phyloP scores from a whole-genome alignment of 2,329 filamentous ascomycete genomes.

The Grosmannia huntii region DNA sequence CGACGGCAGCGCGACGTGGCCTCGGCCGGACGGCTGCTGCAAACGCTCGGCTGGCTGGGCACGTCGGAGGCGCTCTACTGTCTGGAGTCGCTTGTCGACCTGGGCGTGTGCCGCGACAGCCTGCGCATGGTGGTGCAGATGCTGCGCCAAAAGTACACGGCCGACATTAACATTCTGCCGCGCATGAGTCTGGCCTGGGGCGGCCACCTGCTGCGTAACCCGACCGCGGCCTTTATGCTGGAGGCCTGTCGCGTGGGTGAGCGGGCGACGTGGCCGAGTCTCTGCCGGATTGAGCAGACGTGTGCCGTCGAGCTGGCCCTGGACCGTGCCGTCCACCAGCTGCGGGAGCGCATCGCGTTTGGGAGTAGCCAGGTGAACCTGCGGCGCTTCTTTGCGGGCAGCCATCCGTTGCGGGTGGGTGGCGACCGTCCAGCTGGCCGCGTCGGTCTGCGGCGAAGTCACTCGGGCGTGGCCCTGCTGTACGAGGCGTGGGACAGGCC shows the following conservation, averaged over 20 bases:
- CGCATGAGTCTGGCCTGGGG: slow-evolving; percentile 14
- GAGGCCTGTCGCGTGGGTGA: slow-evolving; percentile 67
- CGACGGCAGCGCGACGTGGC: neutral
- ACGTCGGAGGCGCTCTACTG: slow-evolving; percentile 71
- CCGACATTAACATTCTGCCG: slow-evolving; percentile 71
- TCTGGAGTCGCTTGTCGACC: slow-evolving; percentile 66
- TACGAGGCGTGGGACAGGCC: neutral
- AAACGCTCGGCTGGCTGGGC: slow-evolving; percentile 56
- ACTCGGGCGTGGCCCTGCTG: neutral
- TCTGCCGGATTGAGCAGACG: slow-evolving; percentile 74
- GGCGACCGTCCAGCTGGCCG: no score
- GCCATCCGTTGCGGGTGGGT: slow-evolving; percentile 16
- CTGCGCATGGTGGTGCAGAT: slow-evolving; percentile 70
- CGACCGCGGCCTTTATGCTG: slow-evolving; percentile 75
- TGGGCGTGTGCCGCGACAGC: slow-evolving; percentile 68
- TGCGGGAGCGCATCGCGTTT: slow-evolving; percentile 58
- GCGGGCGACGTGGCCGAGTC: slow-evolving; percentile 80
- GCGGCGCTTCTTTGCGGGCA: slow-evolving; percentile 28
- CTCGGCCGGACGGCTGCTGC: slow-evolving; percentile 36
- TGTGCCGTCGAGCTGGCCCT: slow-evolving; percentile 81
- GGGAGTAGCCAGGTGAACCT: slow-evolving; percentile 51
- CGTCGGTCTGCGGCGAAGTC: neutral
- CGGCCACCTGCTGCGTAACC: slow-evolving; percentile 68
- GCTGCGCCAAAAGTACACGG: slow-evolving; percentile 81
- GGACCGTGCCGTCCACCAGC: slow-evolving; percentile 57